Base-by-base conservation (phyloP, 106 monocot species). In the Hemerocallis citrina region DNA sequence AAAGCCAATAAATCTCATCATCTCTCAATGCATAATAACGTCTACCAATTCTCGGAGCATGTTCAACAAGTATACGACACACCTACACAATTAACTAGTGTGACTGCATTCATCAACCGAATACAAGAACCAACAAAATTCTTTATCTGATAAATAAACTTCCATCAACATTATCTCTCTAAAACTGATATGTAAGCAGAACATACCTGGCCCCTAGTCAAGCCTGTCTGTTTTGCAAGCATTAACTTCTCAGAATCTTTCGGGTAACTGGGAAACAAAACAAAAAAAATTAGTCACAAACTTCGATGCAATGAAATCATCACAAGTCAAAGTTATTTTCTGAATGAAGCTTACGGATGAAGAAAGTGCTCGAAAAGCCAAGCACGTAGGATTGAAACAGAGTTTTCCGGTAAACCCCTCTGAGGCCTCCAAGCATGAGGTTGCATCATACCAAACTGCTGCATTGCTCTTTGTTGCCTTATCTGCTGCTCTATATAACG, bases 361-460 rank as follows among this genome's bases (percentile, higher is more conserved):
- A 93, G 88, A 63, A 93, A 93, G 38, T 93, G 93, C 66, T 93
- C 89, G n/a, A 93, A 93, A 30, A 93, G 70, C 93, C 93, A 93
- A 23, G 93, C 93, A 21, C 93, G 85, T 60, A 93, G 82, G 49
- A 79, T 61, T 40, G 85, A 75, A 40, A 93, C 93, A 7, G 89
- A 89, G 44, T 56, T 85, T 52, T 93, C 93, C 1, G 93, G 93
- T 31, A 93, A 75, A 4, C 93, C 93, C 45, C 93, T 82, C 39
- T 93, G 89, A 3, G 93, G 93, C 52, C 93, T 81, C 93, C 93
- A 93, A 14, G 79, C 79, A 65, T 89, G 78, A 38, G 75, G 78
- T 14, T 93, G 92, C 65, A 85, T 65, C 74, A 81, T 77, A 23
- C 89, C 85, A 52, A 82, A 71, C 64, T 88, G 89, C 64, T 93